Evolutionary conservation across 208 protist species (phyloP).

Genomic region (Wallacemonas sp.): DNA sequence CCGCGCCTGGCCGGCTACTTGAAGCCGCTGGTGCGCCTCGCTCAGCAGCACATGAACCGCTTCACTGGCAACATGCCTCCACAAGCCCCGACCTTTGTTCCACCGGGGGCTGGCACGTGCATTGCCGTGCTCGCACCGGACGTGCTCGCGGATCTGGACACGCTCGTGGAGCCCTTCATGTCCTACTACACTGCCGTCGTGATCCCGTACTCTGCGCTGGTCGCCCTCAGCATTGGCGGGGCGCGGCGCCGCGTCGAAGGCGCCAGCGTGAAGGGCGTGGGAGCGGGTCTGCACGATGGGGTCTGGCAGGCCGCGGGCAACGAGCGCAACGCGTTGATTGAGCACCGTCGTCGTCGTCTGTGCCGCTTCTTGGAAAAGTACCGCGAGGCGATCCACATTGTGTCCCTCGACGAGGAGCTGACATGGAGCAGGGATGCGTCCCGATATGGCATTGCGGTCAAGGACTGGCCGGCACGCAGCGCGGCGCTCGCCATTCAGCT

Average conservation of each 20-base stretch:
- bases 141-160: conserved; percentile 73
- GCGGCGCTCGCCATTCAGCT: conserved; percentile 77
- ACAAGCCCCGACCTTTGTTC: conserved; percentile 66
- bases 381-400: conserved; percentile 66
- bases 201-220: conserved; percentile 71
- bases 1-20: conserved; percentile 58
- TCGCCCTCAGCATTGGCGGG: conserved; percentile 52
- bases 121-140: conserved; percentile 82
- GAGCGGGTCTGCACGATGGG: conserved; percentile 36
- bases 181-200: conserved; percentile 78
- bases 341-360: conserved; percentile 53
- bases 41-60: conserved; percentile 78
- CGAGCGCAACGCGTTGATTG: conserved; percentile 48
- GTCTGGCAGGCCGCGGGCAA: conserved; percentile 42
- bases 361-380: conserved; percentile 63
- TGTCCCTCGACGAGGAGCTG: conserved; percentile 82
- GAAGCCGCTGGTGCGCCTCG: conserved; percentile 64
- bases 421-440: conserved; percentile 60
- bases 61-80: conserved; percentile 64
- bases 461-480: conserved; percentile 50
- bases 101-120: conserved; percentile 30
- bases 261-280: conserved; percentile 31
- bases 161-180: conserved; percentile 76
- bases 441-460: conserved; percentile 72
- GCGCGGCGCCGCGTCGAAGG: conserved; percentile 45